phyloP scores from a whole-genome alignment of 139 green algal species.

The Coccomyxa sp. region DNA sequence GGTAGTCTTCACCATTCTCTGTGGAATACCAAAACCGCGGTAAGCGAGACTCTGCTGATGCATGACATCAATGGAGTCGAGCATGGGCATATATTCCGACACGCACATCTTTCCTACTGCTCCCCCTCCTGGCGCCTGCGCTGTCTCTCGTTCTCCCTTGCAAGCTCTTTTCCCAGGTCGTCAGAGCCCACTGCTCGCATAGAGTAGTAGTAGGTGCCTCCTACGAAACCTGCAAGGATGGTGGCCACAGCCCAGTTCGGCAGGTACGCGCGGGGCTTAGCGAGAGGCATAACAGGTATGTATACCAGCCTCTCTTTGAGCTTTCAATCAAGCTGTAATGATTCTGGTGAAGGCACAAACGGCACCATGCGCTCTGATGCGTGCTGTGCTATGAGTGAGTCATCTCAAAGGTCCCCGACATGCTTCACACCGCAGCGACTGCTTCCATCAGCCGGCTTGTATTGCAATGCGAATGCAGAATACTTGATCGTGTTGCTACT shows the following conservation, averaged over 20 bases:
- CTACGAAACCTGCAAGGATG: conserved; percentile 32
- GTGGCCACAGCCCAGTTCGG: conserved; percentile 40
- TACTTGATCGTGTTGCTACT: background rate
- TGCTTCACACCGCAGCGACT: background rate
- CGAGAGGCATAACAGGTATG: background rate
- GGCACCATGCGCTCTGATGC: background rate
- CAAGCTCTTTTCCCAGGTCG: conserved; percentile 25
- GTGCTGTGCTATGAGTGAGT: background rate
- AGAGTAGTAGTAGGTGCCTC: conserved; percentile 43
- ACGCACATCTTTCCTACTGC: conserved; percentile 2
- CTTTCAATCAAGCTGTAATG: too few relatives aligned
- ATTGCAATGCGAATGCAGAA: background rate
- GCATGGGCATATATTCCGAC: too few relatives aligned
- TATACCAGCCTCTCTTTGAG: background rate
- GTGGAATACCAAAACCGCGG: background rate
- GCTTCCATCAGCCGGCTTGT: background rate
- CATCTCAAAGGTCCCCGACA: background rate
- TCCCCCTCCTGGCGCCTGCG: background rate
- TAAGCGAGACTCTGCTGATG: background rate
- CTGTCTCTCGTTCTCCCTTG: background rate
- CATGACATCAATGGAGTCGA: background rate
- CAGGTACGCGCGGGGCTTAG: conserved; percentile 11
- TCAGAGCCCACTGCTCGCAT: conserved; percentile 33
- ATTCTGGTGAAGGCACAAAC: too few relatives aligned
- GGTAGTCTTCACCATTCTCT: conserved; percentile 3